phyloP scores from a whole-genome alignment of 768 basidiomycete genomes.

The Tricholoma saponaceum region DNA sequence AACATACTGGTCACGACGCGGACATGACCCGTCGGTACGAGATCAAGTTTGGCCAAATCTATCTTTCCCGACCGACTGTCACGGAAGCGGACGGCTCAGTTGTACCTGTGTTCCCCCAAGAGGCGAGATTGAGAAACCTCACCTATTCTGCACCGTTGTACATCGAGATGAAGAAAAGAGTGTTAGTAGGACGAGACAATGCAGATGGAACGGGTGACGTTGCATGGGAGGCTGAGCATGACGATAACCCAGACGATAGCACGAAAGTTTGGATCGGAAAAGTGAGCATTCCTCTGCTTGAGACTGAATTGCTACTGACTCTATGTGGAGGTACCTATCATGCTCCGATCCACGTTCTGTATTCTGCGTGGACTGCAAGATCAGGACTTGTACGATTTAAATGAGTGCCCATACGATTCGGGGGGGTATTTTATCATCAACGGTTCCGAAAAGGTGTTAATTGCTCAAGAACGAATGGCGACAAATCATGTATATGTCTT shows the following conservation, averaged over 20 bases:
- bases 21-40: slow-evolving; percentile 90
- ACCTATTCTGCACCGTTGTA: slow-evolving; percentile 96
- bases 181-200: slow-evolving; percentile 77
- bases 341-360: slow-evolving; percentile 95
- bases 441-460: slow-evolving; percentile 99
- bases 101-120: slow-evolving; percentile 93
- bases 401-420: slow-evolving; percentile 98
- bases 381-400: slow-evolving; percentile 81
- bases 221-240: slow-evolving; percentile 72
- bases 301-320: background rate
- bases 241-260: slow-evolving; percentile 55
- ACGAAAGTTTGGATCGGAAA: slow-evolving; percentile 95
- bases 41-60: slow-evolving; percentile 97
- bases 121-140: slow-evolving; percentile 89
- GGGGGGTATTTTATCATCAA: slow-evolving; percentile 99
- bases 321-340: slow-evolving; percentile 81
- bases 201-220: slow-evolving; percentile 77
- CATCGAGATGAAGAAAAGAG: slow-evolving; percentile 90
- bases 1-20: slow-evolving; percentile 84
- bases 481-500: slow-evolving; percentile 99
- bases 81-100: slow-evolving; percentile 96
- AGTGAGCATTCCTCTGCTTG: slow-evolving; percentile 39
- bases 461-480: slow-evolving; percentile 99
- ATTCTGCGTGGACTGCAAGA: slow-evolving; percentile 79
- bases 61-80: slow-evolving; percentile 90